Conservation (phyloP, 1,284 basidiomycete species). For the Rhodotorula sp. region DNA sequence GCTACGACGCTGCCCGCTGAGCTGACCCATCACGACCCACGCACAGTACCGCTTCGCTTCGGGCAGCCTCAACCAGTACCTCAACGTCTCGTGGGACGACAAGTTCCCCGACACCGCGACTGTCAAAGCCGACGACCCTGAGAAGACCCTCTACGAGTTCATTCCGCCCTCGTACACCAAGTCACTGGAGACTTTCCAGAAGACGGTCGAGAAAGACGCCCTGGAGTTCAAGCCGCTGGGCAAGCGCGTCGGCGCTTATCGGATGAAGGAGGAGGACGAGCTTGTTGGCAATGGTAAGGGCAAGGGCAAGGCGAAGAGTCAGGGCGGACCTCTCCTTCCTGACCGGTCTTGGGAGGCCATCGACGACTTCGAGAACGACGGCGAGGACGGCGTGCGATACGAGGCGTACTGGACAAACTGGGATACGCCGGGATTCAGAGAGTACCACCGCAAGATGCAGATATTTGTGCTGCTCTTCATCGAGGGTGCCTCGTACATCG, state of each 20-base stretch:
- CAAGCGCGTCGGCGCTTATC: slow-evolving; percentile 71
- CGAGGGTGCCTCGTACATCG: slow-evolving; percentile 90
- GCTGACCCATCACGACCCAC: background rate
- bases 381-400: slow-evolving; percentile 52
- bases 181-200: slow-evolving; percentile 63
- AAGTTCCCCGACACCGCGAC: slow-evolving; percentile 65
- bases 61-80: slow-evolving; percentile 74
- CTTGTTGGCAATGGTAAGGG: slow-evolving; percentile 48
- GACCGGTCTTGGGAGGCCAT: slow-evolving; percentile 39
- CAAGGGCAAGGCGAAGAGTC: slow-evolving; percentile 53
- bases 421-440: slow-evolving; percentile 82
- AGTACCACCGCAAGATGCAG: slow-evolving; percentile 93
- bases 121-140: slow-evolving; percentile 79
- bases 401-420: slow-evolving; percentile 65
- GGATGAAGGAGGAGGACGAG: slow-evolving; percentile 53
- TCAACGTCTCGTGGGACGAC: slow-evolving; percentile 66
- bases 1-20: background rate
- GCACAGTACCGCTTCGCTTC: slow-evolving; percentile 76
- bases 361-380: slow-evolving; percentile 55
- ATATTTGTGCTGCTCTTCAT: slow-evolving; percentile 91
- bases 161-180: slow-evolving; percentile 74
- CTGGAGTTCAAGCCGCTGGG: slow-evolving; percentile 73
- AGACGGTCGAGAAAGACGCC: slow-evolving; percentile 71
- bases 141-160: slow-evolving; percentile 71
- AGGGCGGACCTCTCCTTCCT: slow-evolving; percentile 27